Conservation (phyloP, 352 stramenopile species). For the Plasmopara halstedii region DNA sequence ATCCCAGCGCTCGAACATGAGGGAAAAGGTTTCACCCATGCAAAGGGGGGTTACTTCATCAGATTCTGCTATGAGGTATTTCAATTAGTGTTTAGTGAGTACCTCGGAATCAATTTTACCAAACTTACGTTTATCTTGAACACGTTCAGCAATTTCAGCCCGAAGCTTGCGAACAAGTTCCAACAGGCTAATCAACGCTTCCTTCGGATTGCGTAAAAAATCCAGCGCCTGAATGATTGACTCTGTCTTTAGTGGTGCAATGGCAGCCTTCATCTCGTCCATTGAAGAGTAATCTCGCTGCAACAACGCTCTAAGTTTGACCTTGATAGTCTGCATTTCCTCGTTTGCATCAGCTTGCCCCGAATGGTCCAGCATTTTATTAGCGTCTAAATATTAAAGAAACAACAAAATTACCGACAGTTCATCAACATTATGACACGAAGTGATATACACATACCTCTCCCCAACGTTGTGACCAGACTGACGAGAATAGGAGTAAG, state of each 20-base stretch:
- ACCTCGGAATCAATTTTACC: not conserved
- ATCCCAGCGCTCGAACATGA: conserved; percentile 91
- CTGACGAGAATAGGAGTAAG: conserved; percentile 99
- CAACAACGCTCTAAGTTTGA: conserved; percentile 89
- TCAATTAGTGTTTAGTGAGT: not conserved
- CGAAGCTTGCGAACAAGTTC: conserved; percentile 74
- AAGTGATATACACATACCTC: conserved; percentile 33
- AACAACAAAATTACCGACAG: not conserved
- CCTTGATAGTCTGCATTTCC: conserved; percentile 74
- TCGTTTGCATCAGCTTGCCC: conserved; percentile 96
- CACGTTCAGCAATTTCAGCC: conserved; percentile 64
- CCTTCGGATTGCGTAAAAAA: conserved; percentile 77
- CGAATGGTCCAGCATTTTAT: conserved; percentile 98
- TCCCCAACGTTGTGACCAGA: conserved; percentile 82
- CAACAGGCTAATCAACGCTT: conserved; percentile 56
- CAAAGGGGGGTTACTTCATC: conserved; percentile 88
- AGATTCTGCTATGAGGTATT: conserved; percentile 23
- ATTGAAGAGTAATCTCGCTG: conserved; percentile 62
- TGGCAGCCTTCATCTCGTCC: conserved; percentile 54
- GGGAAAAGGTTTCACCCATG: conserved; percentile 94
- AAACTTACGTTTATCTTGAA: conserved; percentile 55
- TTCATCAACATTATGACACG: not conserved
- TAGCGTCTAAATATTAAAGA: conserved; percentile 41
- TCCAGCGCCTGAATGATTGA: conserved; percentile 74
- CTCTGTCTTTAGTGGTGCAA: conserved; percentile 64